Evolutionary conservation across 495 filamentous ascomycete genomes (phyloP), one percentile per base, ranked within the genome.

Genomic region (Xylaria castorea): DNA sequence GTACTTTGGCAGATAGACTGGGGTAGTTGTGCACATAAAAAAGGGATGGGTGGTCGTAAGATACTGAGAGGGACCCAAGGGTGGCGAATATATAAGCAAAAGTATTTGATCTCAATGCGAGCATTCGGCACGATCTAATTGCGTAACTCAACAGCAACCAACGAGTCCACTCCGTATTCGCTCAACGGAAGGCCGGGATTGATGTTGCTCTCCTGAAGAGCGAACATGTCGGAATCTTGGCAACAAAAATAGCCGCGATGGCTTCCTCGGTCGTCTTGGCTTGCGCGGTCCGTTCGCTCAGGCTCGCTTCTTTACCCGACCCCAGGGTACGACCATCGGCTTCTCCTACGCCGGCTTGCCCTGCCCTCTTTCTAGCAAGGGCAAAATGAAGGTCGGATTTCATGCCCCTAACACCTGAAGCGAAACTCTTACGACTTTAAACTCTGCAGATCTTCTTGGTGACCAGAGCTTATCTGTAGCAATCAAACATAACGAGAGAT

Each of bases 1-100:
- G 75, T 76, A 82, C 48, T 91, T 91, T 75, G 80, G 82, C 42
- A 65, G 89, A 40, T 86, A 76, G 69, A 58, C 22, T 66, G 42
- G 32, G 40, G 0, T 5, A 40, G 12, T 25, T 38, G 9, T 1
- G n/a, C n/a, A n/a, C n/a, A n/a, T n/a, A n/a, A n/a, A n/a, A n/a
- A n/a, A n/a, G n/a, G n/a, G n/a, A n/a, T n/a, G n/a, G n/a, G n/a
- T 51, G n/a, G n/a, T 18, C 0, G 6, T 9, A 51, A 11, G 7
- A 8, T 25, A 8, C 44, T 48, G 44, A 48, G 7, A 5, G 18
- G 44, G 5, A 51, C n/a, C 2, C 3, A 9, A 51, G 8, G 48
- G 48, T 22, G n/a, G 48, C 48, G 22, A 51, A 25, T 42, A 0
- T 20, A 48, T n/a, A 4, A 20, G 44, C 44, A 48, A 48, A 48